phyloP scores from a whole-genome alignment of 1,284 basidiomycete genomes.

The Xerocomus amazonicus region DNA sequence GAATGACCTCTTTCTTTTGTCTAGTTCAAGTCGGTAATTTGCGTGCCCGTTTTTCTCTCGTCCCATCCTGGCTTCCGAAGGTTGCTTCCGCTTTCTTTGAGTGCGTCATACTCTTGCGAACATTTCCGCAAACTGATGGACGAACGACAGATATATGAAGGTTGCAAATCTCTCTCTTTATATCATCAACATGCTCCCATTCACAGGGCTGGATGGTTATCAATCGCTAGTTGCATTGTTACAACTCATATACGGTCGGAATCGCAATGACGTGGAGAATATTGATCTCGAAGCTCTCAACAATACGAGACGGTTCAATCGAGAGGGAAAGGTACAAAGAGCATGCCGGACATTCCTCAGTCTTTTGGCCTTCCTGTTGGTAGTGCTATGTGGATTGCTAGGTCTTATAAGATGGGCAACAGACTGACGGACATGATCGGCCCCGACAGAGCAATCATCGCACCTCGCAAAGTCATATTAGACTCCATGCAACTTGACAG shows the following conservation, averaged over 20 bases:
- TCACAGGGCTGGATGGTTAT: constrained; percentile 60
- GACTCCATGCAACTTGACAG: too few relatives aligned
- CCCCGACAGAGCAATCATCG: background rate
- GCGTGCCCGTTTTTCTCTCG: constrained; percentile 41
- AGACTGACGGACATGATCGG: constrained; percentile 9
- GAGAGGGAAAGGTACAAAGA: constrained; percentile 18
- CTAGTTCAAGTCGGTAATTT: constrained; percentile 55
- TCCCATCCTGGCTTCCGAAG: constrained; percentile 45
- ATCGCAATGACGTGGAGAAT: background rate
- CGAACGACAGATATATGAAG: constrained; percentile 51
- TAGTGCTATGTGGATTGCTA: constrained; percentile 25
- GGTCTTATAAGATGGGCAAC: constrained; percentile 19
- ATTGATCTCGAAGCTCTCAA: constrained; percentile 22
- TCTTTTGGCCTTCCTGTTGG: constrained; percentile 20
- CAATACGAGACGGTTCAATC: background rate
- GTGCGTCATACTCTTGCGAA: constrained; percentile 36
- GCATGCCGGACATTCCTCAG: constrained; percentile 16
- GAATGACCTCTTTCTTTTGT: background rate
- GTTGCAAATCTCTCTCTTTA: constrained; percentile 65
- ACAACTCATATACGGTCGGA: constrained; percentile 23
- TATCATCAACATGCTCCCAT: constrained; percentile 68
- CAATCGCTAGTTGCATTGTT: constrained; percentile 45
- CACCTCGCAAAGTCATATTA: background rate
- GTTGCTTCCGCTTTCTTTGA: constrained; percentile 40
- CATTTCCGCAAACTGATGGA: background rate